Conservation (phyloP, 208 protist genomes). For the Acanthamoeba quina region DNA sequence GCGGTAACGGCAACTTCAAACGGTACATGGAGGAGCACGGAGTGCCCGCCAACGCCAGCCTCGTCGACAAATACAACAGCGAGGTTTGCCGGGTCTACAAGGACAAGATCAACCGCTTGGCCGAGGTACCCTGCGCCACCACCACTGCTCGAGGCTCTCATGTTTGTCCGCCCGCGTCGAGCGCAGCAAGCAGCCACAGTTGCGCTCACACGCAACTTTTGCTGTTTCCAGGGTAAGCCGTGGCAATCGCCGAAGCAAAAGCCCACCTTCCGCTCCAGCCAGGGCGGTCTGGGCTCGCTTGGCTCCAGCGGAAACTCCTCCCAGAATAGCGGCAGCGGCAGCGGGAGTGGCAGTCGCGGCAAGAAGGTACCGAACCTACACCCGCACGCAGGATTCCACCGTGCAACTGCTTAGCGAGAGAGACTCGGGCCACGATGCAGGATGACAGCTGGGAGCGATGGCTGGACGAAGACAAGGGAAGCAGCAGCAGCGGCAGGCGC, state of each 20-base stretch:
- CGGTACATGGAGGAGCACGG: slow-evolving; percentile 32
- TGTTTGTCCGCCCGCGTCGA: no score
- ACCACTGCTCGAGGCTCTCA: neutral
- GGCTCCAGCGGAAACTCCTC: neutral
- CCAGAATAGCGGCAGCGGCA: neutral
- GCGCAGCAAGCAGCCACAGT: no score
- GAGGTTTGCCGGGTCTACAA: slow-evolving; percentile 43
- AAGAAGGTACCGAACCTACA: neutral
- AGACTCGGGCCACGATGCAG: neutral
- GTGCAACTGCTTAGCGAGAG: no score
- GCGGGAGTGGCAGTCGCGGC: neutral
- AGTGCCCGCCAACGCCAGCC: slow-evolving; percentile 16
- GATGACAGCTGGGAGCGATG: slow-evolving; percentile 61
- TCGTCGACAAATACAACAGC: slow-evolving; percentile 64
- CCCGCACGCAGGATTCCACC: no score
- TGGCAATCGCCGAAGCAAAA: slow-evolving; percentile 53
- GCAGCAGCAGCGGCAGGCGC: neutral
- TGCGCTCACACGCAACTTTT: neutral
- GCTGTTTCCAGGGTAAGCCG: neutral
- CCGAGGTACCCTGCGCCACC: neutral
- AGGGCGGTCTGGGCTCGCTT: neutral
- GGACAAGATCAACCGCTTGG: slow-evolving; percentile 11
- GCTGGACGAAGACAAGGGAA: slow-evolving; percentile 41
- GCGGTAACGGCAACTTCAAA: slow-evolving; percentile 56
- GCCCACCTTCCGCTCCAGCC: slow-evolving; percentile 5